Conservation (phyloP, 2,329 filamentous ascomycete genomes). For the Beauveria varroae region DNA sequence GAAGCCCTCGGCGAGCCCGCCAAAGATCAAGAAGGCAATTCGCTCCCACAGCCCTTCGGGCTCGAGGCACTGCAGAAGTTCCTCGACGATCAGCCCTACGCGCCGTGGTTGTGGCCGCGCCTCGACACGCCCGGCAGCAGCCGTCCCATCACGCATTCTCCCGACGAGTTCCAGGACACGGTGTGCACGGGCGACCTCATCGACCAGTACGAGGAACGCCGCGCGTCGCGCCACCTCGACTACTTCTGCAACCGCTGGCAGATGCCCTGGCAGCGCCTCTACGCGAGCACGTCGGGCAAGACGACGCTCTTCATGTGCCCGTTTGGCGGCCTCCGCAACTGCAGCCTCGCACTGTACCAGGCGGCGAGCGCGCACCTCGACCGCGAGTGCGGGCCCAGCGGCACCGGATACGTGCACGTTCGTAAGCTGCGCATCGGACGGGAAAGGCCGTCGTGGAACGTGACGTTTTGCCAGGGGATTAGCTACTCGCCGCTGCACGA, state of each 20-base stretch:
- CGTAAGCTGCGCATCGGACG: neutral
- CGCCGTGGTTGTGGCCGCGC: neutral
- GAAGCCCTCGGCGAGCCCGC: neutral
- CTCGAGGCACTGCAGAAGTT: neutral
- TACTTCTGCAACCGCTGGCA: neutral
- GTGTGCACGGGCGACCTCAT: neutral
- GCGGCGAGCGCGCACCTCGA: neutral
- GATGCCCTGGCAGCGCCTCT: neutral
- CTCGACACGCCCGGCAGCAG: neutral
- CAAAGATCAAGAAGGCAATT: neutral
- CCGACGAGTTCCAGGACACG: neutral
- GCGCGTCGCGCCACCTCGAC: neutral
- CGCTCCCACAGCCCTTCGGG: neutral
- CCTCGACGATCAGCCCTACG: neutral
- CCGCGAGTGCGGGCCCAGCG: neutral
- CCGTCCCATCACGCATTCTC: neutral
- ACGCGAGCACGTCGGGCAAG: neutral
- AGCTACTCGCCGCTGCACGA: neutral
- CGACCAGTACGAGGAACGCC: neutral
- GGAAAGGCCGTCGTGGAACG: neutral
- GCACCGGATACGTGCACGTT: neutral
- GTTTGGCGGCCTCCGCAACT: neutral
- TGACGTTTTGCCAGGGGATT: neutral
- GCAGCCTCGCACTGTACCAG: neutral
- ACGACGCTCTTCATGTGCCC: conserved; percentile 1